Conservation (phyloP, 768 basidiomycete genomes). For the Epithele typhae region DNA sequence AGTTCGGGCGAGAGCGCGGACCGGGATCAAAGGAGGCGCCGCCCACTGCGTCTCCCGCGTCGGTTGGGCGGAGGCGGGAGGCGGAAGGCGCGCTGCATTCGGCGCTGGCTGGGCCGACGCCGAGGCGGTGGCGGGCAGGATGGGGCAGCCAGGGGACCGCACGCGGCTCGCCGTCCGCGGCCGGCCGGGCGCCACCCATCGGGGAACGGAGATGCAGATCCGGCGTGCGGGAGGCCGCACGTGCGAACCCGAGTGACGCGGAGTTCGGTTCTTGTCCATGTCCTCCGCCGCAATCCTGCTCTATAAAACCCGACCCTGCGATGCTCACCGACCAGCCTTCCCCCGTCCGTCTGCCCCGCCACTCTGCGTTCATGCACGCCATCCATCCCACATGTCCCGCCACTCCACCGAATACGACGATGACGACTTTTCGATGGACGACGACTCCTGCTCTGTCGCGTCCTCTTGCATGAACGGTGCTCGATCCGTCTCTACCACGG, state of each 20-base stretch:
- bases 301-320: slow-evolving; percentile 18
- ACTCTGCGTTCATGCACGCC: slow-evolving; percentile 8
- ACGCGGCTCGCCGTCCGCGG: too few relatives aligned
- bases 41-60: too few relatives aligned
- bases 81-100: background rate
- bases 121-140: too few relatives aligned
- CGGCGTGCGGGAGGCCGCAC: slow-evolving; percentile 9
- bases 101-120: too few relatives aligned
- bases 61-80: background rate
- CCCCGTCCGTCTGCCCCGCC: slow-evolving; percentile 12
- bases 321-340: slow-evolving; percentile 5
- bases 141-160: too few relatives aligned
- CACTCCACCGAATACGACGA: slow-evolving; percentile 17
- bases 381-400: slow-evolving; percentile 6
- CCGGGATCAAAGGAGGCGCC: too few relatives aligned
- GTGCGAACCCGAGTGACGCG: slow-evolving; percentile 18
- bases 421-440: slow-evolving; percentile 38
- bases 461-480: slow-evolving; percentile 35
- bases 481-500: slow-evolving; percentile 41
- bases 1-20: too few relatives aligned
- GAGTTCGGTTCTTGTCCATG: slow-evolving; percentile 14
- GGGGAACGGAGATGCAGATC: slow-evolving; percentile 13
- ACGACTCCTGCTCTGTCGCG: slow-evolving; percentile 35
- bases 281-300: slow-evolving; percentile 18
- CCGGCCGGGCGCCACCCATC: background rate